phyloP scores from a whole-genome alignment of 805 yeast species.

The Pichia rugopelliculosa region DNA sequence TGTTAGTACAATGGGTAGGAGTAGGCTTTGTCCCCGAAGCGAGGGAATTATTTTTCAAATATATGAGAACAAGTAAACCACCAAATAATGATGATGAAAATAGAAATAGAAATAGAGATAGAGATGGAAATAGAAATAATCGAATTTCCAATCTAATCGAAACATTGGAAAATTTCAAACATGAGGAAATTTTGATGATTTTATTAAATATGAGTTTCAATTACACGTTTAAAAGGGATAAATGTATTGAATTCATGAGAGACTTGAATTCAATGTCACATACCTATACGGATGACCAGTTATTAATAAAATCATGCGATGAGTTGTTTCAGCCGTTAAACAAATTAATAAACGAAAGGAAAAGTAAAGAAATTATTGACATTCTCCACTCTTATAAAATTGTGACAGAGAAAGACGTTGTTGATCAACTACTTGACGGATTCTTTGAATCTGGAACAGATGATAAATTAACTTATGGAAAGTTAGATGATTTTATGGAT shows the following conservation, averaged over 20 bases:
- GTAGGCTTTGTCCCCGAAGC: slow-evolving; percentile 49
- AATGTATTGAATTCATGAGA: slow-evolving; percentile 17
- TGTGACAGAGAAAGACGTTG: not conserved
- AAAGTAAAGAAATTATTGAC: slow-evolving; percentile 6
- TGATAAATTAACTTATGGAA: too few species aligned
- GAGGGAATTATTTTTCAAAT: slow-evolving; percentile 39
- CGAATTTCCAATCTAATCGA: slow-evolving; percentile 5
- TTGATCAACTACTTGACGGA: not conserved
- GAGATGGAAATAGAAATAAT: not conserved
- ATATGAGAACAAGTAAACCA: not conserved
- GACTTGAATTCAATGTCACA: slow-evolving; percentile 18
- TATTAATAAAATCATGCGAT: slow-evolving; percentile 15
- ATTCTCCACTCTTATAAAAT: not conserved
- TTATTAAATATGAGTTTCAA: slow-evolving; percentile 17
- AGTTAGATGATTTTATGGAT: too few species aligned
- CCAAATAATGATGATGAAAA: not conserved
- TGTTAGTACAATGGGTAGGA: slow-evolving; percentile 61
- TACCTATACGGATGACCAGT: slow-evolving; percentile 9
- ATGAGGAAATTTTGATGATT: slow-evolving; percentile 13
- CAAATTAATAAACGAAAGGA: slow-evolving; percentile 6
- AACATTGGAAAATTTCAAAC: slow-evolving; percentile 6
- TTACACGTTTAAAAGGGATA: slow-evolving; percentile 14
- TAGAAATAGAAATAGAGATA: not conserved
- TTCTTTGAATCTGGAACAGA: not conserved
- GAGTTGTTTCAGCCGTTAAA: slow-evolving; percentile 13